Evolutionary conservation across 2,329 filamentous ascomycete species (phyloP), one percentile per base, ranked within the genome.

Genomic region (Nothomitra cinnamomea): DNA sequence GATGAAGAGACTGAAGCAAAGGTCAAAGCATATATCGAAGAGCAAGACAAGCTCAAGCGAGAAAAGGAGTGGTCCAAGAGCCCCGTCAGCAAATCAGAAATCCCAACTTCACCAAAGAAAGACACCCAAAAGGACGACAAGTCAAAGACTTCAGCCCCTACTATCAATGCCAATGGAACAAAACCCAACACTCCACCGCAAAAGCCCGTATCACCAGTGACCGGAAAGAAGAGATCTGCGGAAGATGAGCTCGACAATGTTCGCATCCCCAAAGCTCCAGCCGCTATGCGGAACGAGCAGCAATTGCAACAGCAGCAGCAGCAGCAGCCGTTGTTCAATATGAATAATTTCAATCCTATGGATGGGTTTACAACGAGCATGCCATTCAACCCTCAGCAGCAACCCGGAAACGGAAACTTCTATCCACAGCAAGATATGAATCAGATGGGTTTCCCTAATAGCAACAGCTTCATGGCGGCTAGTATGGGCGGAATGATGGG

Each of bases 1-100:
- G 88, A 96, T 69, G 83, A 87, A 59, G 87, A 92, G 60, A 78
- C 81, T 57, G 78, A 80, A 58, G 74, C 77, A 61, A 89, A 85
- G 69, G 86, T 95, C 59, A 85, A 86, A 70, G 78, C 78, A 40
- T 95, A 84, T 63, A 72, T 80, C 61, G 70, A 72, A 32, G 77
- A 79, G 57, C 73, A 72, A 38, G 49, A 53, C 22, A 47, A 25
- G 43, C 65, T 80, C 58, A 74, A 74, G 60, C 75, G 76, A 58
- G 79, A 77, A 65, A 69, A 69, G 56, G 76, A 78, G 62, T 67
- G 70, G 15, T 63, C 64, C 17, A 58, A 49, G 45, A 49, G 45
- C 32, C 45, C 45, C 2, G 32, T 13, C 10, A 15, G 19, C 17
- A 49, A 49, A 10, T n/a, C 45, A 32, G 22, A 49, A 49, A 35